Percentiles rank a stretch among this genome's conserved stretches.
phyloP scores from a whole-genome alignment of 805 yeast species.

The Candida lessepsii region DNA sequence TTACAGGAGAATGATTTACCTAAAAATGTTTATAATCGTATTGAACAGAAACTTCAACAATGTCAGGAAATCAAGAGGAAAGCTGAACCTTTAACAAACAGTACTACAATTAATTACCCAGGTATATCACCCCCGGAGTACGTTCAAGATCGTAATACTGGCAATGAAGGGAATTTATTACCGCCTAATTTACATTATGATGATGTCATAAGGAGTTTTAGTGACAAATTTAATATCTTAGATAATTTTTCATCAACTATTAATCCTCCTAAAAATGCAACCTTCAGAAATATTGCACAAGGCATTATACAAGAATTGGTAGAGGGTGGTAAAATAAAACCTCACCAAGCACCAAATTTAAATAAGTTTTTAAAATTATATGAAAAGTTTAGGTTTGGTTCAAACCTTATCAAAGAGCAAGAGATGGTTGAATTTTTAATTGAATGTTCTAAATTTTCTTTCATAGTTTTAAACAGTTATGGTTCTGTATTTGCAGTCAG shows the following conservation, averaged over 20 bases:
- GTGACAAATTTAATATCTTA: slow-evolving; percentile 49
- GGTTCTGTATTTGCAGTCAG: slow-evolving; percentile 15
- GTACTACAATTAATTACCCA: slow-evolving; percentile 31
- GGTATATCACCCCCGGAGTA: slow-evolving; percentile 44
- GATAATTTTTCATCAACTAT: slow-evolving; percentile 12
- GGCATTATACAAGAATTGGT: slow-evolving; percentile 25
- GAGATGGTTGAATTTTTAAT: slow-evolving; percentile 63
- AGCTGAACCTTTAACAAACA: slow-evolving; percentile 38
- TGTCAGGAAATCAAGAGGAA: slow-evolving; percentile 30
- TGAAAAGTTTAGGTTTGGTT: slow-evolving; percentile 69
- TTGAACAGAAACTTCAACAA: slow-evolving; percentile 24
- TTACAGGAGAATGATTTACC: slow-evolving; percentile 60
- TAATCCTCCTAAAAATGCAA: slow-evolving; percentile 34
- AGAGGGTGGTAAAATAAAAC: slow-evolving; percentile 6
- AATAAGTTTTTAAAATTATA: slow-evolving; percentile 46
- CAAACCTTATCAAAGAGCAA: slow-evolving; percentile 52
- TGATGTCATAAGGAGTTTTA: slow-evolving; percentile 57
- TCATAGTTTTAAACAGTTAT: slow-evolving; percentile 17
- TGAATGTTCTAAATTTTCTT: slow-evolving; percentile 21
- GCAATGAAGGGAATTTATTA: slow-evolving; percentile 19
- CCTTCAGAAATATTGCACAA: slow-evolving; percentile 43
- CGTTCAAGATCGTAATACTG: slow-evolving; percentile 31
- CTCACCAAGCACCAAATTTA: slow-evolving; percentile 7
- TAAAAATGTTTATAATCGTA: slow-evolving; percentile 20
- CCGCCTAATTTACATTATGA: slow-evolving; percentile 41